These are phyloP conservation scores for Taiozyma sp. DNA, from an alignment of 1,139 yeast genomes.

Conservation along the genomic window DNA sequence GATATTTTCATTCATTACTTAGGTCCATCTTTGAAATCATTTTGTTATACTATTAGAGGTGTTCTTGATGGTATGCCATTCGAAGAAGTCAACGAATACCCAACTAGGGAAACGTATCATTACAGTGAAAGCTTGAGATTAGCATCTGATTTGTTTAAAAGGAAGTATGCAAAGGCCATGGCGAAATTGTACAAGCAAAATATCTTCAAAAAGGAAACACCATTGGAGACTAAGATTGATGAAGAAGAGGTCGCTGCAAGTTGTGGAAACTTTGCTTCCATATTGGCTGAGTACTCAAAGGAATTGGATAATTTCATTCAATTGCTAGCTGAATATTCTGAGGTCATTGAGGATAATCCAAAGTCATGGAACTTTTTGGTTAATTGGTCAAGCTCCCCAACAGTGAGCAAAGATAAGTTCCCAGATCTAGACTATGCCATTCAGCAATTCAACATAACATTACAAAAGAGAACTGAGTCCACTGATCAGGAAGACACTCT, in stretches of 20 bases:
- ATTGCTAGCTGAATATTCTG: constrained; percentile 40
- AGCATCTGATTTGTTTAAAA: constrained; percentile 51
- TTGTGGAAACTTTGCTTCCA: constrained; percentile 73
- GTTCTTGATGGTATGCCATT: constrained; percentile 60
- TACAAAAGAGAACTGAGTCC: constrained; percentile 9
- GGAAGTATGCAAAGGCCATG: constrained; percentile 53
- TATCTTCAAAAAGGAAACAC: constrained; percentile 33
- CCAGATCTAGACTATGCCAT: constrained; percentile 19
- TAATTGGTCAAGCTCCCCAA: constrained; percentile 34
- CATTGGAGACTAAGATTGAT: constrained; percentile 40
- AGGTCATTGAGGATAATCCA: constrained; percentile 20
- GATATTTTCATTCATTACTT: constrained; percentile 59
- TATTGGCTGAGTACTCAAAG: constrained; percentile 55
- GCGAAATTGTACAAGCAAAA: constrained; percentile 53
- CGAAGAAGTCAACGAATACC: constrained; percentile 31
- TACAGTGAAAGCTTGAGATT: constrained; percentile 42
- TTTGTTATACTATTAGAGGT: constrained; percentile 56
- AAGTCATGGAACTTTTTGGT: constrained; percentile 49
- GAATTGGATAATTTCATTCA: constrained; percentile 48
- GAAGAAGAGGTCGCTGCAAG: constrained; percentile 83
- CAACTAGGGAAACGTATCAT: constrained; percentile 35
- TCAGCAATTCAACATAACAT: constrained; percentile 11
- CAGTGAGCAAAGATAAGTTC: neutral
- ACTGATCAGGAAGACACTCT: constrained; percentile 11
- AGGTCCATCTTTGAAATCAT: constrained; percentile 70